These are phyloP conservation scores for Fusarium globosum DNA, from an alignment of 2,329 filamentous ascomycete species.

Conservation along the genomic window DNA sequence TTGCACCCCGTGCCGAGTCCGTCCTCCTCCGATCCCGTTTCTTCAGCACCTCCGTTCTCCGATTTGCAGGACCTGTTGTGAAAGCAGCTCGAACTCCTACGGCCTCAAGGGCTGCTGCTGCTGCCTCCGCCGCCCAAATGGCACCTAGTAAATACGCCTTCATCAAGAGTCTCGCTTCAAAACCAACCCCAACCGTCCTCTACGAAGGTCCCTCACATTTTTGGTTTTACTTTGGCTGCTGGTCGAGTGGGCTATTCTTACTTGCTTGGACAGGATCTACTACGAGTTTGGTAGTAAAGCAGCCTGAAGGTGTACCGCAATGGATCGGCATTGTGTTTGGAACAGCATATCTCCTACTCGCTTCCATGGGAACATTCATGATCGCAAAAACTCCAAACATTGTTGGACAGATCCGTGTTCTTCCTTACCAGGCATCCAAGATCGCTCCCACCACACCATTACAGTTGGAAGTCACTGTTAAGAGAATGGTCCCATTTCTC, in stretches of 20 bases:
- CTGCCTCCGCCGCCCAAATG: conserved; percentile 26
- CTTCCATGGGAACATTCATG: conserved; percentile 69
- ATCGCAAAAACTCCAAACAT: conserved; percentile 67
- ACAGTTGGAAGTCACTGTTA: conserved; percentile 64
- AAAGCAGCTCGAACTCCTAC: conserved; percentile 32
- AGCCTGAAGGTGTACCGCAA: conserved; percentile 61
- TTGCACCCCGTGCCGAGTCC: conserved; percentile 39
- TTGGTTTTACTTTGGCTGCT: conserved; percentile 70
- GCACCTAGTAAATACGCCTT: conserved; percentile 56
- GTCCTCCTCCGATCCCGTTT: conserved; percentile 41
- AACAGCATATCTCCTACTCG: conserved; percentile 69
- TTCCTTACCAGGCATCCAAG: conserved; percentile 53
- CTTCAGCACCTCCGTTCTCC: conserved; percentile 47
- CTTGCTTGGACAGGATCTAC: conserved; percentile 52
- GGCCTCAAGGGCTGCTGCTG: conserved; percentile 18
- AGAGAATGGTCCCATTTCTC: conserved; percentile 62
- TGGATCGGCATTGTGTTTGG: conserved; percentile 70
- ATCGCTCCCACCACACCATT: conserved; percentile 46
- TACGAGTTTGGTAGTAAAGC: conserved; percentile 47
- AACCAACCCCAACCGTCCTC: conserved; percentile 66
- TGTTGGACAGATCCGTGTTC: conserved; percentile 67
- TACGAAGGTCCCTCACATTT: conserved; percentile 74
- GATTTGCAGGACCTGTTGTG: conserved; percentile 27
- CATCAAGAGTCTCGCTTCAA: conserved; percentile 66
- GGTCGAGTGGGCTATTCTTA: conserved; percentile 61